Evolutionary conservation across 1,284 basidiomycete genomes (phyloP).

Genomic region (Fereydounia khargensis): DNA sequence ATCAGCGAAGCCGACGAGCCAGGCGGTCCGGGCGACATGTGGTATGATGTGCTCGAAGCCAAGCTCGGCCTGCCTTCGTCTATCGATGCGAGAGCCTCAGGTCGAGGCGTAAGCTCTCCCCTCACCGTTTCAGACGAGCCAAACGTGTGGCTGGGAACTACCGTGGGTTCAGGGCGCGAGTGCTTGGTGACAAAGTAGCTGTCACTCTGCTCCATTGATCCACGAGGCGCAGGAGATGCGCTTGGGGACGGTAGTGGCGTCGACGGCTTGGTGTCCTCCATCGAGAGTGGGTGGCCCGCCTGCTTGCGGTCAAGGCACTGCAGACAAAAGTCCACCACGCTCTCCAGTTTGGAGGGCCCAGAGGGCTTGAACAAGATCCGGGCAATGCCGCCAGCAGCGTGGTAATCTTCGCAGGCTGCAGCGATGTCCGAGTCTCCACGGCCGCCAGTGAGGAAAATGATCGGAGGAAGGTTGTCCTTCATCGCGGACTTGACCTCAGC

Average conservation of each 20-base stretch:
- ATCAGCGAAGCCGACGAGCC: constrained; percentile 23
- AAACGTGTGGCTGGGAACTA: constrained; percentile 10
- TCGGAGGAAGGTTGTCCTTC: constrained; percentile 63
- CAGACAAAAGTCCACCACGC: constrained; percentile 70
- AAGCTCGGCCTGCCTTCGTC: constrained; percentile 3
- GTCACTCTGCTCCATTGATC: constrained; percentile 19
- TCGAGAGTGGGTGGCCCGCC: constrained; percentile 26
- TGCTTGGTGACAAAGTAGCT: constrained; percentile 35
- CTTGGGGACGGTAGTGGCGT: constrained; percentile 37
- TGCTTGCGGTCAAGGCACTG: constrained; percentile 62
- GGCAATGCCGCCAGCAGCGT: constrained; percentile 79
- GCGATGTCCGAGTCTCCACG: constrained; percentile 68
- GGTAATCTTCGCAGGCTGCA: constrained; percentile 68
- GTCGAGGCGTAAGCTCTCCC: constrained; percentile 3
- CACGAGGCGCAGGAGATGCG: constrained; percentile 4
- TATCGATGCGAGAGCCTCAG: constrained; percentile 5
- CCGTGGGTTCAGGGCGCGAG: constrained; percentile 20
- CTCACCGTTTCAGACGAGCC: constrained; percentile 26
- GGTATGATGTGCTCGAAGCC: constrained; percentile 1
- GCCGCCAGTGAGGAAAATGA: constrained; percentile 71
- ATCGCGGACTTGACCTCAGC: constrained; percentile 13
- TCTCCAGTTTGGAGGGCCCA: constrained; percentile 73
- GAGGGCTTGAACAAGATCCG: constrained; percentile 84
- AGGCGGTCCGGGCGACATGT: constrained; percentile 49
- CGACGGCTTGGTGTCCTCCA: constrained; percentile 34